Evolutionary conservation across 176 grass and related monocot species (phyloP).

Genomic region (Dactylis glomerata): DNA sequence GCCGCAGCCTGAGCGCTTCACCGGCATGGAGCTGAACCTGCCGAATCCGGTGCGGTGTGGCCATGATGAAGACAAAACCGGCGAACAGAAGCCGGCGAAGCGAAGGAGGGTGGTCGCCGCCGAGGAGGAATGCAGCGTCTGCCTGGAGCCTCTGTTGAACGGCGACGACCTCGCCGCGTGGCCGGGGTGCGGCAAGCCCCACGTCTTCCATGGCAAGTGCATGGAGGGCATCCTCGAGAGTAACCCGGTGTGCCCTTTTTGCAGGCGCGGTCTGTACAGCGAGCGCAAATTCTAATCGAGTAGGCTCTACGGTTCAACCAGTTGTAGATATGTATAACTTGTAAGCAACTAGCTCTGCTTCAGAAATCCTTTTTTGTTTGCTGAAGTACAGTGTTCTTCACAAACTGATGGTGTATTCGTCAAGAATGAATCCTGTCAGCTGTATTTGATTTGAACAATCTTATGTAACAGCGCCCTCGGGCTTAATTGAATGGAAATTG

Average conservation of each 20-base stretch:
- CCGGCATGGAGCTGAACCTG: constrained; percentile 7
- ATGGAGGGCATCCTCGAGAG: background rate
- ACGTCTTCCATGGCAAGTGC: constrained; percentile 32
- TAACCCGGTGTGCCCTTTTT: background rate
- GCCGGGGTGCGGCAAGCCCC: constrained; percentile 19
- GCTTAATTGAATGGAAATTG: background rate
- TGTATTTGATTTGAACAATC: background rate
- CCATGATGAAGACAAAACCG: background rate
- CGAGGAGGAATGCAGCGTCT: constrained; percentile 9
- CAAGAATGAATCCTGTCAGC: background rate
- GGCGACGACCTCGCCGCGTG: constrained; percentile 4
- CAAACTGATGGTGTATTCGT: background rate
- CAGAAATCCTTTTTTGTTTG: too few relatives aligned
- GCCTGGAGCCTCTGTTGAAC: background rate
- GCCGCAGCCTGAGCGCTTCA: background rate
- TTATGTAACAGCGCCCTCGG: background rate
- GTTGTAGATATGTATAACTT: background rate
- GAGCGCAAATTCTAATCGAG: background rate
- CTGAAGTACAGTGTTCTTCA: background rate
- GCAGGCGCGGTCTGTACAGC: background rate
- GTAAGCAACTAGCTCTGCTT: background rate
- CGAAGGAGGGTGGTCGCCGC: background rate
- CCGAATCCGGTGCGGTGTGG: constrained; percentile 3
- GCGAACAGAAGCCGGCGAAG: background rate
- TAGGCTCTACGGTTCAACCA: background rate